phyloP scores from a whole-genome alignment of 2,329 filamentous ascomycete species.

The Emmonsiellopsis sp. region DNA sequence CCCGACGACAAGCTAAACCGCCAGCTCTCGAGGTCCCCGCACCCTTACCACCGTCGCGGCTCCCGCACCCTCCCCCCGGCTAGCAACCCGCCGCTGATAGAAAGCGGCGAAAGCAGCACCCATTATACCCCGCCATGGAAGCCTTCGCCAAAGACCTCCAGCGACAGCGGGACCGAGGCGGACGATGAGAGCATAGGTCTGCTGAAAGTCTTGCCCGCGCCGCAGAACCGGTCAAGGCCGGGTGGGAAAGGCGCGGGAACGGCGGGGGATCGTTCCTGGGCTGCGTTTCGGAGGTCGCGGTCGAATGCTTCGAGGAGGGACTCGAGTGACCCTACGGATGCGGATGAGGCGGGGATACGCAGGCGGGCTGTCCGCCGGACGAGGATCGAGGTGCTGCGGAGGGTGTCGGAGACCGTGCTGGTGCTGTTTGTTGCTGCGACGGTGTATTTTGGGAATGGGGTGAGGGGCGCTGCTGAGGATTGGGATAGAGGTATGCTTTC shows the following conservation, averaged over 20 bases:
- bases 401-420: constrained; percentile 46
- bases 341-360: constrained; percentile 15
- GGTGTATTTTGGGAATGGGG: constrained; percentile 25
- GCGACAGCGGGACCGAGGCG: constrained; percentile 88
- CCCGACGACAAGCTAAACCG: not conserved
- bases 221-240: constrained; percentile 63
- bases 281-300: constrained; percentile 12
- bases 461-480: constrained; percentile 21
- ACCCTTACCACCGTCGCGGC: constrained; percentile 18
- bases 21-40: constrained; percentile 16
- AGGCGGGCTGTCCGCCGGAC: constrained; percentile 20
- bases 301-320: constrained; percentile 21
- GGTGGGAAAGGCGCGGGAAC: constrained; percentile 31
- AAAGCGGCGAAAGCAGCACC: constrained; percentile 22
- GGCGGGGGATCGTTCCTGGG: constrained; percentile 22
- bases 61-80: constrained; percentile 17
- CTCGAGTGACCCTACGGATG: constrained; percentile 21
- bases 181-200: constrained; percentile 76
- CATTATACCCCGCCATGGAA: constrained; percentile 19
- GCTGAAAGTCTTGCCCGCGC: constrained; percentile 73
- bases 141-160: constrained; percentile 53
- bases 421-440: constrained; percentile 43
- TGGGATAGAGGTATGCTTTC: constrained; percentile 30
- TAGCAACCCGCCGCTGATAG: constrained; percentile 26
- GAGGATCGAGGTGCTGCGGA: constrained; percentile 34